Percentiles rank a stretch among this genome's conserved stretches.
phyloP scores from a whole-genome alignment of 495 filamentous ascomycete genomes.

The Aspergillus affinis region DNA sequence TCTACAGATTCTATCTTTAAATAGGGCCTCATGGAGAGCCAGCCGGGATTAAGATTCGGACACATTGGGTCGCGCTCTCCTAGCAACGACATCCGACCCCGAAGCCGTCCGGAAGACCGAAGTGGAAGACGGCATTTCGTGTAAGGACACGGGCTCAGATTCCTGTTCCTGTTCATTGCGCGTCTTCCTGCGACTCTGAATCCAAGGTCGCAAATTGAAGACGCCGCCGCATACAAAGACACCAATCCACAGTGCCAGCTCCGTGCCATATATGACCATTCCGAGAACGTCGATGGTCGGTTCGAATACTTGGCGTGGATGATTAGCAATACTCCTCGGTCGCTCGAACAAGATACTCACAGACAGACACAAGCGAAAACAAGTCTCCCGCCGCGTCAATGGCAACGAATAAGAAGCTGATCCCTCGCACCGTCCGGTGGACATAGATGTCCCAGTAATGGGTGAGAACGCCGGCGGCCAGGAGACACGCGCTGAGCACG shows the following conservation, averaged over 20 bases:
- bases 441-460: constrained; percentile 62
- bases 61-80: not conserved
- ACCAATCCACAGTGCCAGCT: constrained; percentile 61
- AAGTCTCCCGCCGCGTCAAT: constrained; percentile 66
- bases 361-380: constrained; percentile 58
- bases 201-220: constrained; percentile 58
- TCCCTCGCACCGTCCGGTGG: constrained; percentile 60
- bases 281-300: constrained; percentile 53
- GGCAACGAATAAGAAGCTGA: constrained; percentile 64
- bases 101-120: constrained; percentile 56
- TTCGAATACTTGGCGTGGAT: constrained; percentile 51
- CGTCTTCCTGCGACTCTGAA: constrained; percentile 24
- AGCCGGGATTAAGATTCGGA: too few relatives aligned
- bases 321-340: not conserved
- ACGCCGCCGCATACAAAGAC: constrained; percentile 60
- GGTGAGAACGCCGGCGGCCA: constrained; percentile 52
- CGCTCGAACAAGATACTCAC: constrained; percentile 18
- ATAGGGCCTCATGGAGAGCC: too few relatives aligned
- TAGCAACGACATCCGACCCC: constrained; percentile 25
- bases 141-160: constrained; percentile 34
- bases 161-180: constrained; percentile 13
- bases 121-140: constrained; percentile 55
- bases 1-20: too few relatives aligned
- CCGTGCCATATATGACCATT: constrained; percentile 61
- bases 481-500: constrained; percentile 53